Evolutionary conservation across 129 eudicot species (phyloP).

Genomic region (Lactuca sativa): DNA sequence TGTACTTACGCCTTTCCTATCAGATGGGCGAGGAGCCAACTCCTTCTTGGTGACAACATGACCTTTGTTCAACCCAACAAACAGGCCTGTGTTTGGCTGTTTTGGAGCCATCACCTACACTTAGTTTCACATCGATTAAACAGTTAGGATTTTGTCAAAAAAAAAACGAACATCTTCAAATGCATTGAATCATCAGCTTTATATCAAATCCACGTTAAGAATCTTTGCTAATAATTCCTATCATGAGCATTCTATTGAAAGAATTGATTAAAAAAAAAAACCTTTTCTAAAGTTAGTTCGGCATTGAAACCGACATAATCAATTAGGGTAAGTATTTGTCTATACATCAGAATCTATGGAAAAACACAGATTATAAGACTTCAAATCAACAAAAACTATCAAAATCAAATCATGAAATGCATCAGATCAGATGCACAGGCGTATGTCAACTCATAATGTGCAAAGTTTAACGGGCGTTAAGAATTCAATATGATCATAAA

Average conservation of each 20-base stretch:
- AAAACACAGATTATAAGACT: background rate
- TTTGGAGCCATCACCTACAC: constrained; percentile 62
- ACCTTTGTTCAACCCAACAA: constrained; percentile 75
- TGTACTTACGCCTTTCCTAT: constrained; percentile 66
- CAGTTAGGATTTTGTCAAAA: too few species aligned
- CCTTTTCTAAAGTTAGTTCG: background rate
- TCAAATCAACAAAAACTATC: background rate
- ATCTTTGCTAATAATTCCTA: background rate
- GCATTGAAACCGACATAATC: background rate
- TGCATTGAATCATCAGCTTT: background rate
- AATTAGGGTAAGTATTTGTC: background rate
- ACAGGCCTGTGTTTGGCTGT: constrained; percentile 70
- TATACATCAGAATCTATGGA: background rate
- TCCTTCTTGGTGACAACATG: constrained; percentile 73
- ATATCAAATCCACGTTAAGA: background rate
- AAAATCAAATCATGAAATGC: background rate
- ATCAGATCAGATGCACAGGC: background rate
- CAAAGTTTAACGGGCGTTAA: background rate
- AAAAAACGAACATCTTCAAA: too few species aligned
- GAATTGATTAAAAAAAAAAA: too few species aligned
- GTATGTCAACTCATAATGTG: background rate
- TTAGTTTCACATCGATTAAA: background rate
- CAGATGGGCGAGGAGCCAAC: constrained; percentile 74
- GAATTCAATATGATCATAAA: background rate
- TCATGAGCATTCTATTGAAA: too few species aligned